Conservation (phyloP, 2,329 filamentous ascomycete species). For the Aspergillus hiratsukae region DNA sequence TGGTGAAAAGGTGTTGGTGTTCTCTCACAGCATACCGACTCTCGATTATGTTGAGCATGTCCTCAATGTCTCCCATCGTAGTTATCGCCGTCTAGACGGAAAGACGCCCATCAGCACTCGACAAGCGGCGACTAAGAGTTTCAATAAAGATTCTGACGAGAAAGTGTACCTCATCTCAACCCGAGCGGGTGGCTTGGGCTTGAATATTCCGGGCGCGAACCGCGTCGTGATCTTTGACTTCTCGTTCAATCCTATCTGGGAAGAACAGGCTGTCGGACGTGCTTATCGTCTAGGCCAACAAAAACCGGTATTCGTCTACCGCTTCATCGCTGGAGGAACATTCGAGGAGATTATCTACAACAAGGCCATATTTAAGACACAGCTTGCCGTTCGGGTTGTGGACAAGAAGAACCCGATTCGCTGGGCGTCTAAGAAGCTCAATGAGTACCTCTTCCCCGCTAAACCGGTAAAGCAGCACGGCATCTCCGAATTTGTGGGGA, state of each 20-base stretch:
- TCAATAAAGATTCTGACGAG: constrained; percentile 56
- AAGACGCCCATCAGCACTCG: constrained; percentile 53
- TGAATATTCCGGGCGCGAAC: constrained; percentile 81
- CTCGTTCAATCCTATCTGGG: constrained; percentile 71
- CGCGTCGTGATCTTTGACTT: constrained; percentile 84
- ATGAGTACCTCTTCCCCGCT: constrained; percentile 58
- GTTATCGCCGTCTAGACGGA: constrained; percentile 64
- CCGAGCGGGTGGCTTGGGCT: constrained; percentile 71
- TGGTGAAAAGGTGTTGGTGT: constrained; percentile 74
- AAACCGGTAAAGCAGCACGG: constrained; percentile 50
- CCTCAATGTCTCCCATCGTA: constrained; percentile 47
- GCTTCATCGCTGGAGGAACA: constrained; percentile 71
- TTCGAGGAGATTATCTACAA: constrained; percentile 73
- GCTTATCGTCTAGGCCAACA: constrained; percentile 80
- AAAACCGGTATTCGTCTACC: constrained; percentile 80
- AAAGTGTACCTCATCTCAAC: constrained; percentile 77
- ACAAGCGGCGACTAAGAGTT: constrained; percentile 61
- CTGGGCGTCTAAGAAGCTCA: constrained; percentile 53
- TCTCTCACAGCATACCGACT: constrained; percentile 67
- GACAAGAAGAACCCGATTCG: constrained; percentile 76
- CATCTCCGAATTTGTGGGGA: constrained; percentile 52
- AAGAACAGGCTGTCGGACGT: constrained; percentile 82
- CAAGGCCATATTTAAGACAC: constrained; percentile 73
- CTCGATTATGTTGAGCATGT: constrained; percentile 64
- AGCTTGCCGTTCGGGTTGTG: constrained; percentile 73